A percentile compares a stretch with the other conserved stretches of the same genome.
Evolutionary conservation across 2,329 filamentous ascomycete species (phyloP).

Genomic region (Zymoseptoria pseudotritici): DNA sequence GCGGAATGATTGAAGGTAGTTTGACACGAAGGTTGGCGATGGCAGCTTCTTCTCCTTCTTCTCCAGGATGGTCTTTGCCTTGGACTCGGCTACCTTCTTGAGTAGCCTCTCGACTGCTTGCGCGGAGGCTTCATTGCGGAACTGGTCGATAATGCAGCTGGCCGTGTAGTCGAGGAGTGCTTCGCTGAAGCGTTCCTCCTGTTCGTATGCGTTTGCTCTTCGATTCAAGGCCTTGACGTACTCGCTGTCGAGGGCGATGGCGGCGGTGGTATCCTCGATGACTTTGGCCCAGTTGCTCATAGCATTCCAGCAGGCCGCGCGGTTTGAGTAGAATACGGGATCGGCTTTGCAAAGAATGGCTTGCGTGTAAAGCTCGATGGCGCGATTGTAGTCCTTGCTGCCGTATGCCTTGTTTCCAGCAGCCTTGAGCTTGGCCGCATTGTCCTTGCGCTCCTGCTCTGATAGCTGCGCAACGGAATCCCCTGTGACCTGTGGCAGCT

Average conservation of each 20-base stretch:
- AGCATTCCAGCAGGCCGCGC: conserved; percentile 94
- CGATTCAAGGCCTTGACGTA: conserved; percentile 98
- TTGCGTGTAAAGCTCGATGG: conserved; percentile 91
- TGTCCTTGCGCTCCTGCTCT: conserved; percentile 69
- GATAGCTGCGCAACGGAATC: conserved; percentile 37
- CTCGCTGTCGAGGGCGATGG: conserved; percentile 84
- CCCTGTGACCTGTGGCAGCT: conserved; percentile 45
- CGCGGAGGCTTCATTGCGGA: conserved; percentile 84
- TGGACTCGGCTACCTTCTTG: conserved; percentile 93
- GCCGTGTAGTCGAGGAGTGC: conserved; percentile 96
- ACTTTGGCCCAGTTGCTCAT: conserved; percentile 91
- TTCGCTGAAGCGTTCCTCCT: conserved; percentile 83
- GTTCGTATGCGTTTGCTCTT: conserved; percentile 92
- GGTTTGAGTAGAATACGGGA: conserved; percentile 97
- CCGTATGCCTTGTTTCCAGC: conserved; percentile 95
- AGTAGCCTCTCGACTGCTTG: conserved; percentile 85
- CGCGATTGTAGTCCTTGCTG: conserved; percentile 84
- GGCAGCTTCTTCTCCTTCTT: conserved; percentile 79
- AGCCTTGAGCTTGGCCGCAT: conserved; percentile 85
- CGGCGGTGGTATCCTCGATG: conserved; percentile 91
- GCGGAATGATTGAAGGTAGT: conserved; percentile 98
- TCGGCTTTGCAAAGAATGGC: conserved; percentile 96
- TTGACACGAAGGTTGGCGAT: conserved; percentile 92
- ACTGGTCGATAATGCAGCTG: conserved; percentile 97
- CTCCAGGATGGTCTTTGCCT: conserved; percentile 81